Conservation (phyloP, 2,329 filamentous ascomycete species). For the Bipolaris victoriae region DNA sequence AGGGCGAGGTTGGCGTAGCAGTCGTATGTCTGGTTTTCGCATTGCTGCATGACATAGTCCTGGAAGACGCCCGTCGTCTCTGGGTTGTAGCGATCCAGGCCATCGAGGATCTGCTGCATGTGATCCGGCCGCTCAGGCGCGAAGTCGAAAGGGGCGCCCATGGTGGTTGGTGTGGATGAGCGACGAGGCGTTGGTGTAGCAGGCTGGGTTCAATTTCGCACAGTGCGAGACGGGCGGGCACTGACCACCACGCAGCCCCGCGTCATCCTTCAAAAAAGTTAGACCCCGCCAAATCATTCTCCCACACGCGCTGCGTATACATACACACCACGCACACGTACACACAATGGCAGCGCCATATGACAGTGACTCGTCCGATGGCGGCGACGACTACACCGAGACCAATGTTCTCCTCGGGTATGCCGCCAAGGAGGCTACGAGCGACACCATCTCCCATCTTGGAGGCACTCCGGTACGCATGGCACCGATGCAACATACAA, state of each 20-base stretch:
- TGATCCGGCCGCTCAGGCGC: constrained; percentile 89
- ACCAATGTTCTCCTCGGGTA: constrained; percentile 93
- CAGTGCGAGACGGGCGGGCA: constrained; percentile 22
- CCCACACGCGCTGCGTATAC: neutral
- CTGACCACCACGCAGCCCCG: constrained; percentile 16
- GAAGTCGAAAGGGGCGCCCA: constrained; percentile 74
- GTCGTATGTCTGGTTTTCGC: constrained; percentile 92
- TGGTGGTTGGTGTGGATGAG: constrained; percentile 44
- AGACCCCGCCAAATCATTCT: constrained; percentile 13
- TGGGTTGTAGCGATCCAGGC: constrained; percentile 97
- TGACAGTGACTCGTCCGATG: constrained; percentile 82
- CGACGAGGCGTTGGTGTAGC: constrained; percentile 28
- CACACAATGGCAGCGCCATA: constrained; percentile 69
- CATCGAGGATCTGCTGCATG: constrained; percentile 92
- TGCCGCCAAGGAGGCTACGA: constrained; percentile 76
- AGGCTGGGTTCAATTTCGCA: constrained; percentile 26
- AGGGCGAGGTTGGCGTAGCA: constrained; percentile 96
- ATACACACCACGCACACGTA: neutral
- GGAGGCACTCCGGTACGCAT: constrained; percentile 83
- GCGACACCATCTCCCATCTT: constrained; percentile 85
- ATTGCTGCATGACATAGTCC: constrained; percentile 92
- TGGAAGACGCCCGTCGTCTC: constrained; percentile 94
- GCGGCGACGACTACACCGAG: constrained; percentile 71
- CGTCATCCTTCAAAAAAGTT: constrained; percentile 17
- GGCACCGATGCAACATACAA: constrained; percentile 5